Percentiles rank a stretch among this genome's conserved stretches.
These are phyloP conservation scores for Erysimum cheiri DNA, from an alignment of 441 rosid genomes.

Conservation along the genomic window DNA sequence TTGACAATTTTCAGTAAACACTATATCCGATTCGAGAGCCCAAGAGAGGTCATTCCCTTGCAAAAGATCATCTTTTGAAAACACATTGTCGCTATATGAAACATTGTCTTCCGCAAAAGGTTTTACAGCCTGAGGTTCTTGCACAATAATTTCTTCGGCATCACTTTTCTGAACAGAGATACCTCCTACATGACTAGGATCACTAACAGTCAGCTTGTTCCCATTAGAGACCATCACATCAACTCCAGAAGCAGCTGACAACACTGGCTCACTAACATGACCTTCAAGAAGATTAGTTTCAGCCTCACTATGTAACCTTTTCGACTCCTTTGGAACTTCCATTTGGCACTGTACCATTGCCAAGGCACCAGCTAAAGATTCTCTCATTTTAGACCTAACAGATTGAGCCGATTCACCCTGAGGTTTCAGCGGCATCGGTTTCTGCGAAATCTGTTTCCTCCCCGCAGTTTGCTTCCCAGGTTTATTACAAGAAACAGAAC, in stretches of 20 bases:
- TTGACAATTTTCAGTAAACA: conserved; percentile 40
- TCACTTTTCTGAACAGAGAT: conserved; percentile 34
- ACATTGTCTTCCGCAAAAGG: conserved; percentile 54
- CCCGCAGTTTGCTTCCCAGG: conserved; percentile 43
- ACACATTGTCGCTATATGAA: conserved; percentile 62
- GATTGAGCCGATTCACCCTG: conserved; percentile 59
- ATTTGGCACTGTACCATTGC: conserved; percentile 59
- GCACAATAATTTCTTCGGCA: conserved; percentile 34
- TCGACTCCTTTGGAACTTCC: conserved; percentile 43
- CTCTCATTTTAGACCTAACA: conserved; percentile 85
- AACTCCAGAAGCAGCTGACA: conserved; percentile 40
- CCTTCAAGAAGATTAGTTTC: conserved; percentile 19
- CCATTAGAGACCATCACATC: conserved; percentile 35
- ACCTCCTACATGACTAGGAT: conserved; percentile 26
- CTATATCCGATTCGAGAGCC: conserved; percentile 61
- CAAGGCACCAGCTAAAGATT: conserved; percentile 73
- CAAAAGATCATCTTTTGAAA: conserved; percentile 81
- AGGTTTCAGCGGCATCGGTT: conserved; percentile 47
- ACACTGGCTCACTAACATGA: conserved; percentile 37
- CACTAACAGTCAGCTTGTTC: conserved; percentile 28
- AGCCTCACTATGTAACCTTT: conserved; percentile 46
- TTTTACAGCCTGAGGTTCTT: conserved; percentile 45
- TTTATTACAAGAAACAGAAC: conserved; percentile 48
- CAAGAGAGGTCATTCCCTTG: conserved; percentile 88
- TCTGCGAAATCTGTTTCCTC: conserved; percentile 52